Base-by-base conservation (phyloP, 1,284 basidiomycete genomes). In the Cronartium ribicola region DNA sequence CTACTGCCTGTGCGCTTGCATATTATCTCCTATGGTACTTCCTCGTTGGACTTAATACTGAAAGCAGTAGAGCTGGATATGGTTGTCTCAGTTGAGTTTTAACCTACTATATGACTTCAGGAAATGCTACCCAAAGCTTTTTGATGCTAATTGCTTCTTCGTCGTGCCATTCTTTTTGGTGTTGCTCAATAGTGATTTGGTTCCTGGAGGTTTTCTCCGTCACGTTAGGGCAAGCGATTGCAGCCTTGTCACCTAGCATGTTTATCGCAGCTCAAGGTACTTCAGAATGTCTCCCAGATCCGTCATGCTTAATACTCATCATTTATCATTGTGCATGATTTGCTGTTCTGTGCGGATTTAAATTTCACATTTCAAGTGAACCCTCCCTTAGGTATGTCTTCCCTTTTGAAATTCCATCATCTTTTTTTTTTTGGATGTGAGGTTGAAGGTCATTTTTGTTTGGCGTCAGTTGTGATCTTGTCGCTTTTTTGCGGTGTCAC, bases 221-320 rank as follows among this genome's bases (percentile, higher is more conserved):
- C 39, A 87, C 88, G 14, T 83, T 92, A 10, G 91, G 90, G 66
- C 88, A 64, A 64, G 83, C 83, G 20, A 79, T 94, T 63, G 90
- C 89, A 22, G 88, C 92, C 0, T 82, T 93, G 57, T 88, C 89
- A 1, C 89, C 90, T 6, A 82, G 83, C 7, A 83, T 83, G 76
- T 81, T 87, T 80, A 87, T 92, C 60, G 90, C 90, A 6, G 88
- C 90, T 11, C 82, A 94, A 71, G 90, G 89, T 83, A 92, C 90
- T 78, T 89, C 91, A 5, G 90, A n/a, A n/a, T n/a, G n/a, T n/a
- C n/a, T n/a, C n/a, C n/a, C n/a, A n/a, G n/a, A n/a, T n/a, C n/a
- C 82, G 78, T 43, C 92, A 66, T 84, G 85, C 61, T 84, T 92
- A 62, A 83, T 89, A 59, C 85, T 91, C 74, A 82, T 85, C 13